Evolutionary conservation across 202 grass and related monocot species (phyloP).

Genomic region (Zizania palustris): DNA sequence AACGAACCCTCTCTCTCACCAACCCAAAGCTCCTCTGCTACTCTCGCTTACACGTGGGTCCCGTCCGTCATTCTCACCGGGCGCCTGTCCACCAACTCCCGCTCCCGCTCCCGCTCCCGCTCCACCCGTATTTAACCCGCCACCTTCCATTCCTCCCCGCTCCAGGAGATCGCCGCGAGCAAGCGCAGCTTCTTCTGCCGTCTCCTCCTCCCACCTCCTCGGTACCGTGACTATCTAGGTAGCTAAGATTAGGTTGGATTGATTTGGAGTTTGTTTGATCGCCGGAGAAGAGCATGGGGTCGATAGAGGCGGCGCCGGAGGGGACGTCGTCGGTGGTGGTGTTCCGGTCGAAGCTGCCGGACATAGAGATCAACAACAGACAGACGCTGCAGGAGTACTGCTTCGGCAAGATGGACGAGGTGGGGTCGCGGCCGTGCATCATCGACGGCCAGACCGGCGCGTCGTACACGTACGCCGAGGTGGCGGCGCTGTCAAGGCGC

Average conservation of each 20-base stretch:
- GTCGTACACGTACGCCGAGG: slow-evolving; percentile 68
- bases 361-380: slow-evolving; percentile 72
- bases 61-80: neutral
- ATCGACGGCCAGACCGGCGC: slow-evolving; percentile 67
- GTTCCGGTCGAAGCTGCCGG: slow-evolving; percentile 82
- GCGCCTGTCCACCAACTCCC: slow-evolving; percentile 58
- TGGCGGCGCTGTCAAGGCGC: slow-evolving; percentile 44
- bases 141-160: slow-evolving; percentile 40
- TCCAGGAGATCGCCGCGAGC: slow-evolving; percentile 53
- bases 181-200: neutral
- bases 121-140: slow-evolving; percentile 51
- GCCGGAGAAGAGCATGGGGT: slow-evolving; percentile 49
- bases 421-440: slow-evolving; percentile 57
- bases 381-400: slow-evolving; percentile 84
- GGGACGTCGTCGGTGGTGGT: slow-evolving; percentile 18
- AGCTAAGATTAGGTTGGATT: neutral
- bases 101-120: neutral
- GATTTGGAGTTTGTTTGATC: too few species aligned
- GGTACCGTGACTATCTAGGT: neutral
- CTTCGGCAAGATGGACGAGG: slow-evolving; percentile 58
- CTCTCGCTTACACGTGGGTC: slow-evolving; percentile 1
- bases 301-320: slow-evolving; percentile 24
- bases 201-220: neutral
- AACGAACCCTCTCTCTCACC: slow-evolving; percentile 41
- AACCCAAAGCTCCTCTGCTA: neutral